A percentile compares a stretch with the other conserved stretches of the same genome.
Conservation (phyloP, 441 rosid species). For the Syzygium malaccense region DNA sequence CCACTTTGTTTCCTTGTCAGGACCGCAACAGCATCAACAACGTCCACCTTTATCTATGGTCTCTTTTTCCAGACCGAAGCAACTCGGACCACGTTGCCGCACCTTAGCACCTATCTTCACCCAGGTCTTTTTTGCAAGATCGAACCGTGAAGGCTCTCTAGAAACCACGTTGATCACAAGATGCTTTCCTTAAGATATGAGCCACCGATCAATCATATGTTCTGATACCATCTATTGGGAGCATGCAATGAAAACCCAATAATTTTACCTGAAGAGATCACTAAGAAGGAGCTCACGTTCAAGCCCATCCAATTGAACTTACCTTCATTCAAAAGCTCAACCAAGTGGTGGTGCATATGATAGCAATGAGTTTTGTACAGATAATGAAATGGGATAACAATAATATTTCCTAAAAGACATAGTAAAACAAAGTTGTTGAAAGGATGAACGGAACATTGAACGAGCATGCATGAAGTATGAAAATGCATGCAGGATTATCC, state of each 20-base stretch:
- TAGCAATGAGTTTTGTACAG: not conserved
- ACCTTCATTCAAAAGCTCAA: not conserved
- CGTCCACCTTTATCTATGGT: not conserved
- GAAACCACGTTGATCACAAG: not conserved
- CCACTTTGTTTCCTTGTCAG: not conserved
- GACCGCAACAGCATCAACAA: not conserved
- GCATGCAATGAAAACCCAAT: not conserved
- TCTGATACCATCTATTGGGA: accelerated
- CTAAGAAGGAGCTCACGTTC: not conserved
- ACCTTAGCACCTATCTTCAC: not conserved
- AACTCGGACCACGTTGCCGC: not conserved
- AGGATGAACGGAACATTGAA: not conserved
- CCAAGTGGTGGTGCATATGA: not conserved
- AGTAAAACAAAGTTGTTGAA: not conserved
- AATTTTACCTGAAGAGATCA: not conserved
- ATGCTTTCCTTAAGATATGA: not conserved
- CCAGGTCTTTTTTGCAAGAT: not conserved
- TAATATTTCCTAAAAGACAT: not conserved
- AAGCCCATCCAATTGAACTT: not conserved
- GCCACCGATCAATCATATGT: not conserved
- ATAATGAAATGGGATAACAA: not conserved
- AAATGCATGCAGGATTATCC: not conserved
- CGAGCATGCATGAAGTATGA: not conserved
- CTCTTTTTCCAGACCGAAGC: not conserved
- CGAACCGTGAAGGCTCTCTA: not conserved